phyloP scores from a whole-genome alignment of 352 stramenopile genomes.

The Pythium apleroticum region DNA sequence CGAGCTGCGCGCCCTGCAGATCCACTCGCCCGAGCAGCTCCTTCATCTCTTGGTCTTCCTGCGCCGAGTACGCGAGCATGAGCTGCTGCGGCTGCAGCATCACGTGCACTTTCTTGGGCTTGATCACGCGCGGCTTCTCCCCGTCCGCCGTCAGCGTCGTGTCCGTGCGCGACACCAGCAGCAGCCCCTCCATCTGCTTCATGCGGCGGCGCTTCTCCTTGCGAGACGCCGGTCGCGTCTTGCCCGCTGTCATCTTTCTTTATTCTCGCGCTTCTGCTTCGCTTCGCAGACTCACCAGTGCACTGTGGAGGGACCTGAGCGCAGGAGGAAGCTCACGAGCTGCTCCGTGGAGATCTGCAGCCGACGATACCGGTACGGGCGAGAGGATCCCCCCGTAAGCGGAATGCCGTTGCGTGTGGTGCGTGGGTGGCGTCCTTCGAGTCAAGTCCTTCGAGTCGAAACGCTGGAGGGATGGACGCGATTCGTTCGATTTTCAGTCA shows the following conservation, averaged over 20 bases:
- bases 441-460: not conserved
- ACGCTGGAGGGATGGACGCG: not conserved
- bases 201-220: slow-evolving; percentile 61
- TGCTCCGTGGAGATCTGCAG: not conserved
- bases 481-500: slow-evolving; percentile 27
- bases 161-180: slow-evolving; percentile 55
- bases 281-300: not conserved
- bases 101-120: slow-evolving; percentile 54
- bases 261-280: slow-evolving; percentile 17
- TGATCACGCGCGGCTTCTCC: slow-evolving; percentile 30
- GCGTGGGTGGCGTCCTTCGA: not conserved
- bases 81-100: slow-evolving; percentile 69
- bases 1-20: slow-evolving; percentile 57
- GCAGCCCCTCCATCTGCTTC: slow-evolving; percentile 82
- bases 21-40: slow-evolving; percentile 60
- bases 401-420: not conserved
- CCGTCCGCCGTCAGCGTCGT: not conserved
- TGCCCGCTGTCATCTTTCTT: slow-evolving; percentile 31
- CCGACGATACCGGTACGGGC: not conserved
- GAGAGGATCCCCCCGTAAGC: not conserved
- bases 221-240: slow-evolving; percentile 9
- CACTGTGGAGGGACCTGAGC: too few species aligned
- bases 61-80: slow-evolving; percentile 64
- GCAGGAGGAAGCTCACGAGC: not conserved
- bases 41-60: slow-evolving; percentile 75